Base-by-base conservation (phyloP, 768 basidiomycete genomes). In the Termitomyces sp. region DNA sequence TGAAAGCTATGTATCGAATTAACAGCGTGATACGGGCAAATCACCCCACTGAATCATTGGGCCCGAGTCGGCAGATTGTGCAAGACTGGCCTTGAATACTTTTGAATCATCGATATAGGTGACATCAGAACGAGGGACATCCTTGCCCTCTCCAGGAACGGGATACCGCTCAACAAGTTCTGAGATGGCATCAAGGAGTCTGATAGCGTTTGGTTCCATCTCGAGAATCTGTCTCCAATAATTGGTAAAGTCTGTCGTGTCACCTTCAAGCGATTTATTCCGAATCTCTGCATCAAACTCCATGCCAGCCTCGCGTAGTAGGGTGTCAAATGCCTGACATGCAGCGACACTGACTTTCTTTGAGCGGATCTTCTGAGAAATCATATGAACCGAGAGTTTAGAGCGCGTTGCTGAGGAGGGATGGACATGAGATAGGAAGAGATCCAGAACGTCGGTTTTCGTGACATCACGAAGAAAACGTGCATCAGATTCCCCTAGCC, bases 351-450 rank as follows among this genome's bases (percentile, higher is more conserved):
- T 90, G 68, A 94, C 79, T 60, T 78, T 84, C 65, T 78, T 79
- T 3, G 75, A 74, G 8, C 71, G 80, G 18, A 81, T 80, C 69
- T 82, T 88, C 66, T 85, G 86, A 12, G 92, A 92, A 46, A 78
- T 76, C 72, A 91, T 76, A 61, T 95, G 96, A 48, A 92, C 77
- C 1, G 94, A 93, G 52, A 94, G 74, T 72, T 98, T 98, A 15
- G 88, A 78, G 39, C 95, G 86, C 2, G 76, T 80, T 29, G 74
- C 60, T 0, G 91, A 90, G 0, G 77, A 81, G 5, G 87, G 88
- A 66, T 92, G 86, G 51, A 92, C 83, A 54, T 81, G 80, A 16
- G 77, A 73, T 42, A 80, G 72, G 80, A 93, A 94, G 50, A 97
- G 73, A 9, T 77, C 66, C 26, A 92, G 62, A 34, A 98, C 76